phyloP scores from a whole-genome alignment of 2,329 filamentous ascomycete genomes.

The Monosporascus sp. region DNA sequence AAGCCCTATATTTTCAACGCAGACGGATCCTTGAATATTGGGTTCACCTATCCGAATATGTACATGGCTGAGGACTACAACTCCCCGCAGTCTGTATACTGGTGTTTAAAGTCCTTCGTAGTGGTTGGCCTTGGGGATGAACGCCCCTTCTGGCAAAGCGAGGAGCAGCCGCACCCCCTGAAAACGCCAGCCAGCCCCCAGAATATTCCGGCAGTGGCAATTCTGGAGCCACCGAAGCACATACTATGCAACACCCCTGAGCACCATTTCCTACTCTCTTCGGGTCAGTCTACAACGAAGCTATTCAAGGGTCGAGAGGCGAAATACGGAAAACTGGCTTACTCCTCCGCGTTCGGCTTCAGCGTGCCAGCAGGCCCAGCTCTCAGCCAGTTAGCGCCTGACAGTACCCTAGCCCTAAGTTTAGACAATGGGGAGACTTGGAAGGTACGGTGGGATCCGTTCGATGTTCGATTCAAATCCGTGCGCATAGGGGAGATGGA shows the following conservation, averaged over 20 bases:
- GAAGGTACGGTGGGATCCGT: slow-evolving; percentile 8
- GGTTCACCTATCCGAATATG: slow-evolving; percentile 37
- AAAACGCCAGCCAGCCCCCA: neutral
- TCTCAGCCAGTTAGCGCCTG: slow-evolving; percentile 29
- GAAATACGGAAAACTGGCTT: slow-evolving; percentile 43
- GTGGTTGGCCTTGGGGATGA: slow-evolving; percentile 29
- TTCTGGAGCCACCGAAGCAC: slow-evolving; percentile 30
- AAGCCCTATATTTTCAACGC: slow-evolving; percentile 39
- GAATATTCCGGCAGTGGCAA: slow-evolving; percentile 5
- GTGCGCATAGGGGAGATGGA: neutral
- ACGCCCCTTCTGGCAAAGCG: slow-evolving; percentile 39
- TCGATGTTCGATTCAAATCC: neutral
- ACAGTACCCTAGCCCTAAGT: slow-evolving; percentile 26
- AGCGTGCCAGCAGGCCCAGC: slow-evolving; percentile 33
- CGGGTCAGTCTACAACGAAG: slow-evolving; percentile 32
- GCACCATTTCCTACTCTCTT: slow-evolving; percentile 39
- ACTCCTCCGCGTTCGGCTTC: slow-evolving; percentile 42
- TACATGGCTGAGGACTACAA: slow-evolving; percentile 53
- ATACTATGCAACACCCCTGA: slow-evolving; percentile 34
- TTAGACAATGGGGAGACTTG: slow-evolving; percentile 26
- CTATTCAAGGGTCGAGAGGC: slow-evolving; percentile 35
- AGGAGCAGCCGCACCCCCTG: slow-evolving; percentile 31
- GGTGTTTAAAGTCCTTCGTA: slow-evolving; percentile 46
- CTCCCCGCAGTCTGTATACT: slow-evolving; percentile 50
- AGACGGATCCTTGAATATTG: slow-evolving; percentile 46